Evolutionary conservation across 441 rosid species (phyloP).

Genomic region (Kokia cookei): DNA sequence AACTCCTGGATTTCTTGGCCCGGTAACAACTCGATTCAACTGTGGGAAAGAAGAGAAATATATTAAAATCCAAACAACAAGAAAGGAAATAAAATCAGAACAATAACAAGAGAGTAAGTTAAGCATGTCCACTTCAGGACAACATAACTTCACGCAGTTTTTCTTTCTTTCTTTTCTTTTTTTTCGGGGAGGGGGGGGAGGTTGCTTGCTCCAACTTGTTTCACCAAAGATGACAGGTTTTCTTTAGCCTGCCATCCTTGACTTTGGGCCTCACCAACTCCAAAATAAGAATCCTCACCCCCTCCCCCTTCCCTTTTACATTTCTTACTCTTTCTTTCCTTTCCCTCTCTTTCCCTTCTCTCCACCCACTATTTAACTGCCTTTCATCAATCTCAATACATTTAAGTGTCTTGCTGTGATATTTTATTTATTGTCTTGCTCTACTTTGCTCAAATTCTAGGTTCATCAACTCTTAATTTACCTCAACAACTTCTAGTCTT

Average conservation of each 20-base stretch:
- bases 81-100: background rate
- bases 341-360: background rate
- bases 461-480: background rate
- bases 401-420: background rate
- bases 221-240: background rate
- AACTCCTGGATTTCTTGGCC: constrained; percentile 89
- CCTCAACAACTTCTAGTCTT: background rate
- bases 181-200: too few relatives aligned
- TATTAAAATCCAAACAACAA: constrained; percentile 5
- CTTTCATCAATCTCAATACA: background rate
- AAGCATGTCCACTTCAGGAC: background rate
- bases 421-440: background rate
- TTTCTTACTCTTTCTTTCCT: background rate
- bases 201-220: background rate
- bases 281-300: background rate
- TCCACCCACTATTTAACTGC: background rate
- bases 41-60: constrained; percentile 22
- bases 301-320: background rate
- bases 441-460: background rate
- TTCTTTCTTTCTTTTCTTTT: background rate
- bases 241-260: background rate
- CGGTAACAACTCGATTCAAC: constrained; percentile 88
- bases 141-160: background rate
- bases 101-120: background rate
- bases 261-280: background rate